Evolutionary conservation across 768 basidiomycete species (phyloP).

Genomic region (Epithele typhae): DNA sequence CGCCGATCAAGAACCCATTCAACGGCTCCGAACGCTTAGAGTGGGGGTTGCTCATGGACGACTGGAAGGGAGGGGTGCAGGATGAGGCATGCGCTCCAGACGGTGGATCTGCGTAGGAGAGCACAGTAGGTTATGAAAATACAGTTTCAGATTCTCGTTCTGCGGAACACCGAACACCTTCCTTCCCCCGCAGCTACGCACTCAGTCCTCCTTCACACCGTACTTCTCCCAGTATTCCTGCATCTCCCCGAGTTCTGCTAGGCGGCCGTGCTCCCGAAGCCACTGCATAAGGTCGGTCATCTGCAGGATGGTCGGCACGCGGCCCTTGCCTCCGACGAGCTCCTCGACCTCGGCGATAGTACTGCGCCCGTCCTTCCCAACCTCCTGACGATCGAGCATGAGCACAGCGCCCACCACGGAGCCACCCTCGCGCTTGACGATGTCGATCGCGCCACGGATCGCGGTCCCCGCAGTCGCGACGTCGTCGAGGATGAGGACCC

Average conservation of each 20-base stretch:
- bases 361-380: slow-evolving; percentile 66
- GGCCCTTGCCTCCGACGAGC: slow-evolving; percentile 63
- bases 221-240: slow-evolving; percentile 71
- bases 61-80: too few species aligned
- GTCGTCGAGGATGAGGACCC: slow-evolving; percentile 89
- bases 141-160: too few species aligned
- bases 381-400: slow-evolving; percentile 83
- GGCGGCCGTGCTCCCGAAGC: slow-evolving; percentile 65
- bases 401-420: slow-evolving; percentile 87
- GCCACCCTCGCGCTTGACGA: slow-evolving; percentile 65
- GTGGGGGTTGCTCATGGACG: too few species aligned
- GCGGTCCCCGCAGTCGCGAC: slow-evolving; percentile 95
- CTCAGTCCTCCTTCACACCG: slow-evolving; percentile 51
- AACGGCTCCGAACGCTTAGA: too few species aligned
- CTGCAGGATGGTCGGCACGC: slow-evolving; percentile 75
- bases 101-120: too few species aligned
- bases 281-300: slow-evolving; percentile 85
- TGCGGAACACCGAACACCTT: too few species aligned
- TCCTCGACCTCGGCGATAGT: slow-evolving; percentile 82
- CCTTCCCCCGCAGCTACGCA: too few species aligned
- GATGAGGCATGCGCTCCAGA: too few species aligned
- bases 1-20: too few species aligned
- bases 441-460: slow-evolving; percentile 75
- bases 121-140: too few species aligned
- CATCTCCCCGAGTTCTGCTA: slow-evolving; percentile 67